A percentile compares a stretch with the other conserved stretches of the same genome.
Evolutionary conservation across 352 stramenopile genomes (phyloP).

Genomic region (Globisporangium takayamanum): DNA sequence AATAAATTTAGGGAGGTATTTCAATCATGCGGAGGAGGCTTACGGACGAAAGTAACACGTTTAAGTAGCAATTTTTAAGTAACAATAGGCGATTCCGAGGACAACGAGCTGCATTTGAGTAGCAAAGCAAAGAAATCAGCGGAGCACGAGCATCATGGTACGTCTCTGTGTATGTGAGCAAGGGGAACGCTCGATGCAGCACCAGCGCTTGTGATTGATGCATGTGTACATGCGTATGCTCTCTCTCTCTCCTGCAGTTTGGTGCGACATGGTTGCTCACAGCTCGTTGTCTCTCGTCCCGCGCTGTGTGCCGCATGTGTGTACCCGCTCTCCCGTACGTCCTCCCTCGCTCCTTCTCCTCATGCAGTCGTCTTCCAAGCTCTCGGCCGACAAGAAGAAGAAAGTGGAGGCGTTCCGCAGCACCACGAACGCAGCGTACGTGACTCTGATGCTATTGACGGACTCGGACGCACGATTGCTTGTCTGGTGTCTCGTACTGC

Average conservation of each 20-base stretch:
- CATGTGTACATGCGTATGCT: neutral
- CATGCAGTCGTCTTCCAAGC: conserved; percentile 27
- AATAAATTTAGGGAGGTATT: too few relatives aligned
- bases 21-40: too few relatives aligned
- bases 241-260: too few relatives aligned
- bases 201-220: neutral
- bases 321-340: neutral
- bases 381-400: conserved; percentile 60
- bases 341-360: neutral
- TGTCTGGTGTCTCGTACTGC: neutral
- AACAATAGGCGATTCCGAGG: too few relatives aligned
- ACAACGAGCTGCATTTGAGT: too few relatives aligned
- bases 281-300: neutral
- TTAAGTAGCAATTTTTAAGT: too few relatives aligned
- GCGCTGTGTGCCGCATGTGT: neutral
- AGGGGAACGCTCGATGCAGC: neutral
- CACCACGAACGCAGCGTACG: conserved; percentile 69
- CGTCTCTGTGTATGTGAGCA: neutral
- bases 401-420: conserved; percentile 67
- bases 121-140: conserved; percentile 1
- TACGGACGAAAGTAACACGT: too few relatives aligned
- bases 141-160: neutral
- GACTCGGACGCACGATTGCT: too few relatives aligned
- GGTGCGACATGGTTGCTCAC: too few relatives aligned
- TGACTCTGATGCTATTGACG: neutral